phyloP scores from a whole-genome alignment of 768 basidiomycete genomes.

The Leccinellum rugosiceps region DNA sequence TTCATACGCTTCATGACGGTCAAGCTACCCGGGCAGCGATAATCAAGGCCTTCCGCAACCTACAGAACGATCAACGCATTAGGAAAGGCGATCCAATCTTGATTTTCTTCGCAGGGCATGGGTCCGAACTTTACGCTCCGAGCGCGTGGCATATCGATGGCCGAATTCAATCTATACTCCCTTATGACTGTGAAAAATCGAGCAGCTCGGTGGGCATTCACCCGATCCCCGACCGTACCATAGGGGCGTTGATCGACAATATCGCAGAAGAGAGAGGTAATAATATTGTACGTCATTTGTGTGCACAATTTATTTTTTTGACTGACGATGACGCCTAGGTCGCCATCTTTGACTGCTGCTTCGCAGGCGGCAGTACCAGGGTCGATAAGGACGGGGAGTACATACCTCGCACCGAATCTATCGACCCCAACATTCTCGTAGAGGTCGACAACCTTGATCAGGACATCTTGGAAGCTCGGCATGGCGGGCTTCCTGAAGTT shows the following conservation, averaged over 20 bases:
- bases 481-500: slow-evolving; percentile 11
- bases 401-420: slow-evolving; percentile 1
- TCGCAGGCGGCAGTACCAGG: slow-evolving; percentile 38
- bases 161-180: slow-evolving; percentile 27
- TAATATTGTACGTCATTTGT: slow-evolving; percentile 37
- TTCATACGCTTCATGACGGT: slow-evolving; percentile 35
- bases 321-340: slow-evolving; percentile 28
- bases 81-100: slow-evolving; percentile 33
- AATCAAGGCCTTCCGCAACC: slow-evolving; percentile 20
- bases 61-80: slow-evolving; percentile 27
- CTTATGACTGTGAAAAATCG: slow-evolving; percentile 30
- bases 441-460: slow-evolving; percentile 22
- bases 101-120: slow-evolving; percentile 47
- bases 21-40: slow-evolving; percentile 38
- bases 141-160: slow-evolving; percentile 18
- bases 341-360: slow-evolving; percentile 46
- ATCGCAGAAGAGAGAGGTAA: slow-evolving; percentile 39
- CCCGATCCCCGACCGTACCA: slow-evolving; percentile 44
- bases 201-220: slow-evolving; percentile 3
- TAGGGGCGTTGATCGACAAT: slow-evolving; percentile 35
- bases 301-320: background rate
- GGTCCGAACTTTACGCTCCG: slow-evolving; percentile 34
- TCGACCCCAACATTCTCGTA: background rate
- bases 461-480: slow-evolving; percentile 20
- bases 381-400: background rate